Percentiles rank a stretch among this genome's conserved stretches.
phyloP scores from a whole-genome alignment of 2,329 filamentous ascomycete species.

The Botryotinia globosa region DNA sequence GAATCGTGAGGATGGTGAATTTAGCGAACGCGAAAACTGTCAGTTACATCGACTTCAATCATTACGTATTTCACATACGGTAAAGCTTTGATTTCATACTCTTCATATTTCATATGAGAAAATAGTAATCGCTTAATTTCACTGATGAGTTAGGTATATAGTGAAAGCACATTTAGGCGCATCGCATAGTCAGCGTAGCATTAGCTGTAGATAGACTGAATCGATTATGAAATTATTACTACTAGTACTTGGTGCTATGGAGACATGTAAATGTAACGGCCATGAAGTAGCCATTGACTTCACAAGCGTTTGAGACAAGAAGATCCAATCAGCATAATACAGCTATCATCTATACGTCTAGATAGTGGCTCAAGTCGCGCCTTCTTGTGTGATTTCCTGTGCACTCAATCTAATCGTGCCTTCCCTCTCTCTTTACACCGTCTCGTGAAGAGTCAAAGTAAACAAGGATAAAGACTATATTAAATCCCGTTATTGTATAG shows the following conservation, averaged over 20 bases:
- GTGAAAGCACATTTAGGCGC: no score
- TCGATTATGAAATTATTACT: no score
- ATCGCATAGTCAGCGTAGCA: no score
- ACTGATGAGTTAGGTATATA: not conserved
- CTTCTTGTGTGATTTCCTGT: not conserved
- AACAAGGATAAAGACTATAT: not conserved
- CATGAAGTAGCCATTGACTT: not conserved
- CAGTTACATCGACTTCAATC: not conserved
- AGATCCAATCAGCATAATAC: not conserved
- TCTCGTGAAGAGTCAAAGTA: not conserved
- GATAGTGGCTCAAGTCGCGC: not conserved
- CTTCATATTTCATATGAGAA: not conserved
- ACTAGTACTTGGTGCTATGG: not conserved
- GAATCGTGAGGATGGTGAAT: not conserved
- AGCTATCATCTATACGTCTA: not conserved
- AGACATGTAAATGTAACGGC: not conserved
- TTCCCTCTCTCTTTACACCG: not conserved
- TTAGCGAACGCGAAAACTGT: not conserved
- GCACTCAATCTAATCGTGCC: not conserved
- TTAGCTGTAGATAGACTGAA: no score
- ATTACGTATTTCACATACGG: not conserved
- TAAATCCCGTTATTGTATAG: not conserved
- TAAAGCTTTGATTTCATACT: not conserved
- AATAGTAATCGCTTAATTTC: not conserved
- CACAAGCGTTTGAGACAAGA: not conserved